These are phyloP conservation scores for Psilocybe tampanensis DNA, from an alignment of 768 basidiomycete genomes.

Conservation along the genomic window DNA sequence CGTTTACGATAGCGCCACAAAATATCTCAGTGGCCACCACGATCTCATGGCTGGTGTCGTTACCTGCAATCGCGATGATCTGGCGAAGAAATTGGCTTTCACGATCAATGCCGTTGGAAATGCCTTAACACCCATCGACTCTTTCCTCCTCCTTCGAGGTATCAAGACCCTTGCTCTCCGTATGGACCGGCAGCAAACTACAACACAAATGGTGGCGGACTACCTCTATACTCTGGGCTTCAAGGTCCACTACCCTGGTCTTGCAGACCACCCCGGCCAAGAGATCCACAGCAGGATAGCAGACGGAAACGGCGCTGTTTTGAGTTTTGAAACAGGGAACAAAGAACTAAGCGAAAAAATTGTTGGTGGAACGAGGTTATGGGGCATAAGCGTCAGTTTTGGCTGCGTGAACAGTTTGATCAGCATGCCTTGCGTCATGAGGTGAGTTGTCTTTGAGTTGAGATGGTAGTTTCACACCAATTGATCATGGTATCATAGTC, in stretches of 20 bases:
- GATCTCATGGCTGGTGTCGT: slow-evolving; percentile 99
- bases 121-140: slow-evolving; percentile 93
- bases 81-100: slow-evolving; percentile 89
- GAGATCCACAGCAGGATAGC: slow-evolving; percentile 93
- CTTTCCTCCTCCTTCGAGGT: slow-evolving; percentile 93
- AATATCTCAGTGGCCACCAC: slow-evolving; percentile 97
- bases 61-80: slow-evolving; percentile 87
- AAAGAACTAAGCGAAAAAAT: slow-evolving; percentile 89
- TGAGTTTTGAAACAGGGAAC: slow-evolving; percentile 94
- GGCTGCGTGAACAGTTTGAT: slow-evolving; percentile 98
- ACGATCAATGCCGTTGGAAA: slow-evolving; percentile 94
- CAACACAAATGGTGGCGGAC: slow-evolving; percentile 80
- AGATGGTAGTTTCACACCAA: slow-evolving; percentile 4
- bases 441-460: slow-evolving; percentile 60
- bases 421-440: slow-evolving; percentile 99
- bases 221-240: slow-evolving; percentile 89
- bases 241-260: slow-evolving; percentile 89
- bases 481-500: slow-evolving; percentile 47
- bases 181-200: slow-evolving; percentile 91
- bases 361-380: slow-evolving; percentile 89
- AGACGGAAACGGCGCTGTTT: slow-evolving; percentile 88
- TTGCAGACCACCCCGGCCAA: slow-evolving; percentile 77
- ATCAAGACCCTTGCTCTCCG: slow-evolving; percentile 95
- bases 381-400: slow-evolving; percentile 98
- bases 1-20: slow-evolving; percentile 97